These are phyloP conservation scores for Chernovozyma aurita DNA, from an alignment of 1,139 yeast genomes.

Conservation along the genomic window DNA sequence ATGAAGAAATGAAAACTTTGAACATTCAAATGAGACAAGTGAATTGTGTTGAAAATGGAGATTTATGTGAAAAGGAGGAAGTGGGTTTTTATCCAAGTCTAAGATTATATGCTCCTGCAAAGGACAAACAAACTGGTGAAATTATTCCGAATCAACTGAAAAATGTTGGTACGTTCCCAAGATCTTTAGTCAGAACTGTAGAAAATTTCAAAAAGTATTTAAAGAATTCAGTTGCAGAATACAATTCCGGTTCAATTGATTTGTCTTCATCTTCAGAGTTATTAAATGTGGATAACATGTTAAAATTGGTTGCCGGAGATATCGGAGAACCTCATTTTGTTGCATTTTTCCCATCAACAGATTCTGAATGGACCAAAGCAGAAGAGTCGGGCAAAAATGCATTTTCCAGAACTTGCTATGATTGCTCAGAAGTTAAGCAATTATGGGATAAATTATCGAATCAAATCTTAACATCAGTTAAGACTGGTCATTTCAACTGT, in stretches of 20 bases:
- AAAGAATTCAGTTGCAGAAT: conserved; percentile 47
- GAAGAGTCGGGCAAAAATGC: conserved; percentile 30
- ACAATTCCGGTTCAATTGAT: conserved; percentile 31
- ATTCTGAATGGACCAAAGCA: conserved; percentile 35
- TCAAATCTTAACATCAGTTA: conserved; percentile 37
- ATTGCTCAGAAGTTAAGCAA: conserved; percentile 47
- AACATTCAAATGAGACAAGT: conserved; percentile 62
- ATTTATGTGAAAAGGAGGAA: conserved; percentile 60
- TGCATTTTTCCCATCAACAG: conserved; percentile 60
- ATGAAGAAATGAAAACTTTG: conserved; percentile 30
- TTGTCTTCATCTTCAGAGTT: conserved; percentile 35
- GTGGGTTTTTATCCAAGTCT: conserved; percentile 55
- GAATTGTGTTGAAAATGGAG: conserved; percentile 69
- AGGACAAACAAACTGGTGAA: conserved; percentile 24
- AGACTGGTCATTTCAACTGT: conserved; percentile 61
- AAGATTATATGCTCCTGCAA: conserved; percentile 54
- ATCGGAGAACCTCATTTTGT: conserved; percentile 47
- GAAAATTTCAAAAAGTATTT: conserved; percentile 51
- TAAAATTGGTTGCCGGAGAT: conserved; percentile 45
- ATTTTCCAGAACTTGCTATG: conserved; percentile 38
- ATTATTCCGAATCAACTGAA: conserved; percentile 26
- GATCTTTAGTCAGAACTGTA: conserved; percentile 37
- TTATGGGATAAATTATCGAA: conserved; percentile 57
- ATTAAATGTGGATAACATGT: conserved; percentile 27
- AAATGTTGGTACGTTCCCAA: conserved; percentile 45